Base-by-base conservation (phyloP, 2,329 filamentous ascomycete species). In the Uncinocarpus reesii region DNA sequence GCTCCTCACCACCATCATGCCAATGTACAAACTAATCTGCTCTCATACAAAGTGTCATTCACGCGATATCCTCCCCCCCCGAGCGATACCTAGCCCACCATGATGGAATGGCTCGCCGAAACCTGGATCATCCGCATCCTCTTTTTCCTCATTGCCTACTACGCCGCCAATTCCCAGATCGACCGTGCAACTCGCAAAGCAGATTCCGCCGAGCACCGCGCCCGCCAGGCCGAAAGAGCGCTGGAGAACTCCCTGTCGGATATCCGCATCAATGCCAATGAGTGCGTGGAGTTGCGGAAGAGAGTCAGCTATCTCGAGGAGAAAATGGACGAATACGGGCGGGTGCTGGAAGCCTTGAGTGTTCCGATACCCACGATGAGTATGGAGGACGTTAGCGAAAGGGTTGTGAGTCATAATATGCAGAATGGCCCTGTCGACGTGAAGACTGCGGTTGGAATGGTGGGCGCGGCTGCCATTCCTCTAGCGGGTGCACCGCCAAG, bases 251-350 rank as follows among this genome's bases (percentile, higher is more conserved):
- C 38, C 20, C 36, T 26, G 2, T 42, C 38, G 1, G 31, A 48
- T 13, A 42, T 48, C 15, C 37, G 32, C 21, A 32, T 37, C 16
- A 43, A 36, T 13, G 38, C 38, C 10, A 37, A 38, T 18, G 46
- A 48, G 21, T 48, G 46, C 37, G 23, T 43, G 2, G 46, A 42
- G 23, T 31, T 48, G 18, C 46, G 46, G 20, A 43, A 43, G 31
- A 16, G 46, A 16, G 46, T 48, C 7, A 48, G 28, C 18, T 42
- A 48, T 21, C 23, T 48, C n/a, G 46, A 48, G 15, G 40, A 48
- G 23, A 48, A 48, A 23, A 42, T 48, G 46, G 46, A 48, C n/a
- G 46, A 48, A 23, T 48, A 42, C 21, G 38, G 13, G 11, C 46
- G 38, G 18, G 23, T 48, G 3, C 29, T 48, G 10, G 46, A 48